Evolutionary conservation across 352 stramenopile species (phyloP).

Genomic region (Pythium dissotocum): DNA sequence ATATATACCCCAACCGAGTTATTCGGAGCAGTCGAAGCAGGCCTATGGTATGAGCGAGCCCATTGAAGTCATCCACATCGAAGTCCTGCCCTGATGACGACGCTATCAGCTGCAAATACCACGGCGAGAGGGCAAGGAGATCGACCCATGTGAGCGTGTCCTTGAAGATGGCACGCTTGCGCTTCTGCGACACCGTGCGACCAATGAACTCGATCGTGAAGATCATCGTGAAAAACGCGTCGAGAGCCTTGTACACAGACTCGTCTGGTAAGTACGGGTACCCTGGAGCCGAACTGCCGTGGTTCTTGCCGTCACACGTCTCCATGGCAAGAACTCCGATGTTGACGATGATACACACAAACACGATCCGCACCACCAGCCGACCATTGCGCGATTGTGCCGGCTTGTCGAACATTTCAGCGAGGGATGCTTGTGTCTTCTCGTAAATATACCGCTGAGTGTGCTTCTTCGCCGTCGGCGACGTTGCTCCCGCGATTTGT

Average conservation of each 20-base stretch:
- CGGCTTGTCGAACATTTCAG: constrained; percentile 43
- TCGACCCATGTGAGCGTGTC: constrained; percentile 58
- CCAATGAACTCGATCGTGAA: constrained; percentile 62
- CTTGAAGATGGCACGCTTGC: constrained; percentile 31
- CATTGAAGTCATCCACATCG: constrained; percentile 22
- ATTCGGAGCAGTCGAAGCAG: constrained; percentile 57
- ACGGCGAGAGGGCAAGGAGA: constrained; percentile 52
- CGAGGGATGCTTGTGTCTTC: constrained; percentile 39
- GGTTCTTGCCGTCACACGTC: constrained; percentile 65
- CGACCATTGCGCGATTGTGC: constrained; percentile 37
- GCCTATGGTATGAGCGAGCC: constrained; percentile 31
- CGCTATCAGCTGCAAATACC: constrained; percentile 46
- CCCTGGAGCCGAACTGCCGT: constrained; percentile 47
- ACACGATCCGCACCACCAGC: constrained; percentile 45
- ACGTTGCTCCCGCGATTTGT: constrained; percentile 4
- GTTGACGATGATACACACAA: constrained; percentile 56
- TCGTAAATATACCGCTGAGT: constrained; percentile 23
- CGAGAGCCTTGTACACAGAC: constrained; percentile 34
- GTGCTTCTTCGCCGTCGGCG: constrained; percentile 2
- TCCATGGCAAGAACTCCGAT: constrained; percentile 49
- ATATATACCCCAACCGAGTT: constrained; percentile 48
- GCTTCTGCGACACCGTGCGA: constrained; percentile 33
- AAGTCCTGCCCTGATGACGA: constrained; percentile 20
- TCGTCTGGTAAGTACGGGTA: constrained; percentile 56
- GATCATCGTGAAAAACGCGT: constrained; percentile 45